Evolutionary conservation across 164 flowering plant species (phyloP).

Genomic region (Stephania cephalantha): DNA sequence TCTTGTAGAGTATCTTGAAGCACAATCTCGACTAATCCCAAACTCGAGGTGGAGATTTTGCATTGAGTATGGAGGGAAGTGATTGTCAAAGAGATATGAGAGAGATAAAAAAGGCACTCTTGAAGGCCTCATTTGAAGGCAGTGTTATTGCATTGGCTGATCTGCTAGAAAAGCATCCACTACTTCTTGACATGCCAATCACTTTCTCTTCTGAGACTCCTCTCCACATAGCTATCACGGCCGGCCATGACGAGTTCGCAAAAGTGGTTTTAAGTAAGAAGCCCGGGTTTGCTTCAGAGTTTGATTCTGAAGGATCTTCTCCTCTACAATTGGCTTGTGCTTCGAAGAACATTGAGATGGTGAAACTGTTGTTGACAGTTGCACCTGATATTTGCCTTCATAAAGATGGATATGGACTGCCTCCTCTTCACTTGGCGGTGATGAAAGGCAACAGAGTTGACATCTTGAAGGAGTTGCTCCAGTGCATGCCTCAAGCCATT

Average conservation of each 20-base stretch:
- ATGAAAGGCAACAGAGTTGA: slow-evolving; percentile 21
- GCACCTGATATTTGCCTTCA: slow-evolving; percentile 12
- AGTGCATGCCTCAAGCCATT: slow-evolving; percentile 4
- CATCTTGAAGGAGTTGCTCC: slow-evolving; percentile 19
- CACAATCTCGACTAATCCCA: too few relatives aligned
- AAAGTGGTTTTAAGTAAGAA: neutral
- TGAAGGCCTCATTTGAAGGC: slow-evolving; percentile 14
- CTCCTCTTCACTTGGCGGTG: slow-evolving; percentile 27
- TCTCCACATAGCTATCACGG: slow-evolving; percentile 7
- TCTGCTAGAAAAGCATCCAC: slow-evolving; percentile 16
- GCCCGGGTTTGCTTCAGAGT: slow-evolving; percentile 1
- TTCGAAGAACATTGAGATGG: neutral
- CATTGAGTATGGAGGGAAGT: too few relatives aligned
- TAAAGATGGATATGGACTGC: slow-evolving; percentile 18
- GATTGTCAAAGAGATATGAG: too few relatives aligned
- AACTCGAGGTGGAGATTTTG: too few relatives aligned
- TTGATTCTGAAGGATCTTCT: neutral
- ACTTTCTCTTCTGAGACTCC: neutral
- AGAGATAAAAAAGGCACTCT: neutral
- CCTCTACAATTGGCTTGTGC: slow-evolving; percentile 5
- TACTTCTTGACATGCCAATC: slow-evolving; percentile 7
- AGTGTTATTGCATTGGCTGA: neutral
- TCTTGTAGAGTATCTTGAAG: too few relatives aligned
- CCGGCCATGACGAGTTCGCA: slow-evolving; percentile 9
- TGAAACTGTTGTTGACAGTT: neutral